phyloP scores from a whole-genome alignment of 805 yeast genomes.

The Kuraishia piskuri region DNA sequence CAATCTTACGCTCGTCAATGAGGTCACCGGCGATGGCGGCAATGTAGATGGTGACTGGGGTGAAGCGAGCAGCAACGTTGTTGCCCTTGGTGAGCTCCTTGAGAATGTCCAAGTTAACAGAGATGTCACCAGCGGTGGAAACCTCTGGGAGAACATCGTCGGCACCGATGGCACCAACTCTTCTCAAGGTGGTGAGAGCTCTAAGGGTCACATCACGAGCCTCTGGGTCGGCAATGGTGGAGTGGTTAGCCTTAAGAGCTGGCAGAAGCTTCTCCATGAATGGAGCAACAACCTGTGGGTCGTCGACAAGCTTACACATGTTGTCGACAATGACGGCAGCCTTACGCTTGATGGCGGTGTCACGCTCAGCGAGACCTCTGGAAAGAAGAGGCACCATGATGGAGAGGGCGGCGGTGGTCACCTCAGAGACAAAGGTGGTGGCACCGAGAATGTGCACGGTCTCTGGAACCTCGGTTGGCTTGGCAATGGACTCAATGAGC shows the following conservation, averaged over 20 bases:
- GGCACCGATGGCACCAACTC: conserved; percentile 95
- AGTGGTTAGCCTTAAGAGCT: conserved; percentile 87
- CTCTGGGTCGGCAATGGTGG: conserved; percentile 99
- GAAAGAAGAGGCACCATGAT: conserved; percentile 98
- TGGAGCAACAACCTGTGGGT: conserved; percentile 99
- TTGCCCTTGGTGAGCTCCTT: conserved; percentile 59
- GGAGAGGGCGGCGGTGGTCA: conserved; percentile 97
- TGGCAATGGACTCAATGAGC: conserved; percentile 92
- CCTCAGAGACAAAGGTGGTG: conserved; percentile 98
- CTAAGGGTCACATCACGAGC: conserved; percentile 98
- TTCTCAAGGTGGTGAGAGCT: conserved; percentile 94
- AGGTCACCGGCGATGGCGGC: conserved; percentile 98
- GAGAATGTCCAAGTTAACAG: conserved; percentile 79
- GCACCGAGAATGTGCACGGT: conserved; percentile 99
- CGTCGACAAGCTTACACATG: conserved; percentile 99
- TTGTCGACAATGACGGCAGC: conserved; percentile 98
- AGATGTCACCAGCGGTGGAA: conserved; percentile 96
- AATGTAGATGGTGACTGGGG: conserved; percentile 66
- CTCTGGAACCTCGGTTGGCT: conserved; percentile 97
- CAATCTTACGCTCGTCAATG: conserved; percentile 95
- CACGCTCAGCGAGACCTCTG: conserved; percentile 99
- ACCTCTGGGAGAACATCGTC: conserved; percentile 92
- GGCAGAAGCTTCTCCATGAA: conserved; percentile 94
- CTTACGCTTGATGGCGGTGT: conserved; percentile 98
- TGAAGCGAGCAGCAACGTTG: conserved; percentile 72